These are phyloP conservation scores for Serendipita sp. DNA, from an alignment of 768 basidiomycete species.

Conservation along the genomic window DNA sequence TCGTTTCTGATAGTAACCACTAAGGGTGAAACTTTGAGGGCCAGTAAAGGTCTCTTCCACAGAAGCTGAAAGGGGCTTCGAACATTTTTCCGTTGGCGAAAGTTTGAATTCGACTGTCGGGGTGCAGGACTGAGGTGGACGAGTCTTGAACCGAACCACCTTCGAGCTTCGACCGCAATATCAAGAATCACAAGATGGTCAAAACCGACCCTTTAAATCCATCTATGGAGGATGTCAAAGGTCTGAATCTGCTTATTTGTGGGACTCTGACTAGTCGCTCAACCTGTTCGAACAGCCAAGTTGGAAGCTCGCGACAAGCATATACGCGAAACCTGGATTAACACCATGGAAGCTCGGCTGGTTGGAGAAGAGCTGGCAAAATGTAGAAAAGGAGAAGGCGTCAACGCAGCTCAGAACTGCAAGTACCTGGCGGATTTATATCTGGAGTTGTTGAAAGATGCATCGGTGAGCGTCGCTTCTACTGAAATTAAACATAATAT, in stretches of 20 bases:
- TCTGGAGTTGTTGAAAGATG: conserved; percentile 56
- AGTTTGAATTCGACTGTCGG: too few species aligned
- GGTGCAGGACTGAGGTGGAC: not conserved
- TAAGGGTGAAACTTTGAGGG: too few species aligned
- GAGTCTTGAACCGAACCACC: not conserved
- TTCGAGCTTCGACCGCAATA: not conserved
- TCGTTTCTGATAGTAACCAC: too few species aligned
- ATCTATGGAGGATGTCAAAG: not conserved
- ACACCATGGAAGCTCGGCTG: conserved; percentile 81
- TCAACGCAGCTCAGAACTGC: conserved; percentile 83
- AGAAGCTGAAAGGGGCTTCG: too few species aligned
- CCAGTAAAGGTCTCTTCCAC: too few species aligned
- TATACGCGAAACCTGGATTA: conserved; percentile 86
- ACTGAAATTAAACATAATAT: not conserved
- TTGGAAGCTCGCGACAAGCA: conserved; percentile 39
- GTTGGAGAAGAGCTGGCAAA: conserved; percentile 78
- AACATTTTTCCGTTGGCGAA: too few species aligned
- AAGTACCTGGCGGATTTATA: conserved; percentile 75
- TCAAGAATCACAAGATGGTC: not conserved
- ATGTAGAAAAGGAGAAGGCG: conserved; percentile 80
- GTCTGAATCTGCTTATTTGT: not conserved
- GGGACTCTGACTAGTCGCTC: not conserved
- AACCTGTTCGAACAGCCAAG: conserved; percentile 8
- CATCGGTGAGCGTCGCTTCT: conserved; percentile 42
- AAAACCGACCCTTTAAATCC: not conserved